Percentiles rank a stretch among this genome's conserved stretches.
Conservation (phyloP, 2,329 filamentous ascomycete species). For the Penicillium sp. region DNA sequence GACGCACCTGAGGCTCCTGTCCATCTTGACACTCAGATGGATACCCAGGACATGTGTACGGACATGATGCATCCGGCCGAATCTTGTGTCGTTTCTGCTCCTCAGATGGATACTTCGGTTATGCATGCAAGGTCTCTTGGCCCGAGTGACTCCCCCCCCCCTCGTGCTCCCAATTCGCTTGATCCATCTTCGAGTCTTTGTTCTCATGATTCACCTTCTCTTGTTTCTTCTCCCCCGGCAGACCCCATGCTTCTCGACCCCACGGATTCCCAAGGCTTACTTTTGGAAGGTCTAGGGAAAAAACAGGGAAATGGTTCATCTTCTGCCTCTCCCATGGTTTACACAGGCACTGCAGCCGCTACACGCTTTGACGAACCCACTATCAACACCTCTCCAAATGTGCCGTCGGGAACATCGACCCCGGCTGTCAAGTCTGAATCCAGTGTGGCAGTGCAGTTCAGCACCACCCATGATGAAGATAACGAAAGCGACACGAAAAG, state of each 20-base stretch:
- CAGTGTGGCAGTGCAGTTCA: constrained; percentile 31
- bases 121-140: background rate
- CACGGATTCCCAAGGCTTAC: constrained; percentile 21
- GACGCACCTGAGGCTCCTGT: background rate
- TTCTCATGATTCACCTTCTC: background rate
- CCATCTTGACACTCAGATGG: background rate
- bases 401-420: constrained; percentile 15
- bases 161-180: background rate
- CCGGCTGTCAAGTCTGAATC: constrained; percentile 17
- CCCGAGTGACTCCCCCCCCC: background rate
- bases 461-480: constrained; percentile 24
- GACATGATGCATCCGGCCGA: background rate
- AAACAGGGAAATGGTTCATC: constrained; percentile 18
- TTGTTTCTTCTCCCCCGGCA: constrained; percentile 4
- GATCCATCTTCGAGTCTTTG: background rate
- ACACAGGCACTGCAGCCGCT: constrained; percentile 27
- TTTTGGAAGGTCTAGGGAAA: constrained; percentile 20
- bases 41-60: background rate
- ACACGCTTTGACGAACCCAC: constrained; percentile 17
- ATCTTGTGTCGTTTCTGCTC: background rate
- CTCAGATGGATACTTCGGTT: background rate
- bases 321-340: constrained; percentile 18
- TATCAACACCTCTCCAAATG: constrained; percentile 19
- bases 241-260: constrained; percentile 16
- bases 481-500: constrained; percentile 32